Evolutionary conservation across 225 moss, liverwort and hornwort species (phyloP).

Genomic region (Pleurozium schreberi): DNA sequence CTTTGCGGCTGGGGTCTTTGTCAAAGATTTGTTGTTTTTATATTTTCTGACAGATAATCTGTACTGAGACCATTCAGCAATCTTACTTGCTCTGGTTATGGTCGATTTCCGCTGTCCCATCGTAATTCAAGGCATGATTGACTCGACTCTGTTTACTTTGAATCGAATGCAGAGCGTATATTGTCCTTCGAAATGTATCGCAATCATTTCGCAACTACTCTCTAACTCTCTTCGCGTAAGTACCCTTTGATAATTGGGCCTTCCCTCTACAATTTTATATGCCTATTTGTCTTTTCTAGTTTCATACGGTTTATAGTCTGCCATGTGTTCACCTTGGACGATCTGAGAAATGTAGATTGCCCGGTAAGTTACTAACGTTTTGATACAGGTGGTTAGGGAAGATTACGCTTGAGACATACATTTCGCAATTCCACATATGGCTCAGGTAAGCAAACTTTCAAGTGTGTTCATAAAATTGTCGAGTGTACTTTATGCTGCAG

Average conservation of each 20-base stretch:
- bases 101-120: background rate
- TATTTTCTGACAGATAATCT: background rate
- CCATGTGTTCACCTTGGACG: background rate
- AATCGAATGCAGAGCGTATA: conserved; percentile 54
- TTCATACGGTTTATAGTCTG: background rate
- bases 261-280: background rate
- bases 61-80: background rate
- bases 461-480: background rate
- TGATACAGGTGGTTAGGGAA: conserved; percentile 86
- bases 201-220: conserved; percentile 89
- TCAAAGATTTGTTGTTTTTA: background rate
- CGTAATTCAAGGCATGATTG: background rate
- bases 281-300: background rate
- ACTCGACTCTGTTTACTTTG: background rate
- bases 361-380: background rate
- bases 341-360: background rate
- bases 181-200: conserved; percentile 69
- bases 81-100: background rate
- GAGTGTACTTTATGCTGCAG: background rate
- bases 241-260: background rate
- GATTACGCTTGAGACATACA: conserved; percentile 94
- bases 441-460: conserved; percentile 47
- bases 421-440: conserved; percentile 99
- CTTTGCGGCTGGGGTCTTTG: background rate
- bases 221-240: conserved; percentile 87